Conservation (phyloP, 805 yeast species). For the Cyberlindnera petersonii region DNA sequence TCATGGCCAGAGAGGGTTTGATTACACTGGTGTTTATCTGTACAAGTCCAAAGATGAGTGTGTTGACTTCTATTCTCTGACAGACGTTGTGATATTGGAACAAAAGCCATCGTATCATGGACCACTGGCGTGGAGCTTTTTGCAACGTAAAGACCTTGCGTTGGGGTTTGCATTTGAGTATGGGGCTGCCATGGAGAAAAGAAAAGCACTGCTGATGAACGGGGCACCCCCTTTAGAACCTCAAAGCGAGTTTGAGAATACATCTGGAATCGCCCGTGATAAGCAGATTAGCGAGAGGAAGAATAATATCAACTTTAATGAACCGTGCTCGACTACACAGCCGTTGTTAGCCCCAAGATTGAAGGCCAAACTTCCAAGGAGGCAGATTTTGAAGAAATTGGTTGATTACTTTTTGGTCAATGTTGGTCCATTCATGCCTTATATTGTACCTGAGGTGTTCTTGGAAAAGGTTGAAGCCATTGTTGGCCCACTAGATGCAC, state of each 20-base stretch:
- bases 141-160: conserved; percentile 9
- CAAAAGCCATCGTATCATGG: conserved; percentile 3
- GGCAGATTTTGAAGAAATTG: not conserved
- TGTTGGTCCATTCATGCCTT: conserved; percentile 4
- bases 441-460: conserved; percentile 1
- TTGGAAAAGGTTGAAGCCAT: not conserved
- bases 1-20: too few species aligned
- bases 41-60: conserved; percentile 3
- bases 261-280: conserved; percentile 6
- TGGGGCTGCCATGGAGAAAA: not conserved
- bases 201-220: not conserved
- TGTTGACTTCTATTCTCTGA: conserved; percentile 7
- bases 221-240: not conserved
- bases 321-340: not conserved
- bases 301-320: not conserved
- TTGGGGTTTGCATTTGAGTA: conserved; percentile 9
- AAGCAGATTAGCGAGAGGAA: not conserved
- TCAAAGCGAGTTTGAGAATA: conserved; percentile 2
- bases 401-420: not conserved
- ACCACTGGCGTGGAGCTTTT: conserved; percentile 8
- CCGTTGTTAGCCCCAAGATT: conserved; percentile 4
- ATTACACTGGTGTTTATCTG: conserved; percentile 8
- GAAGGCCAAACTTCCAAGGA: conserved; percentile 4
- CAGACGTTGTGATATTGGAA: not conserved
- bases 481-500: conserved; percentile 3